Base-by-base conservation (phyloP, 2,329 filamentous ascomycete genomes). In the Talaromyces sp. region DNA sequence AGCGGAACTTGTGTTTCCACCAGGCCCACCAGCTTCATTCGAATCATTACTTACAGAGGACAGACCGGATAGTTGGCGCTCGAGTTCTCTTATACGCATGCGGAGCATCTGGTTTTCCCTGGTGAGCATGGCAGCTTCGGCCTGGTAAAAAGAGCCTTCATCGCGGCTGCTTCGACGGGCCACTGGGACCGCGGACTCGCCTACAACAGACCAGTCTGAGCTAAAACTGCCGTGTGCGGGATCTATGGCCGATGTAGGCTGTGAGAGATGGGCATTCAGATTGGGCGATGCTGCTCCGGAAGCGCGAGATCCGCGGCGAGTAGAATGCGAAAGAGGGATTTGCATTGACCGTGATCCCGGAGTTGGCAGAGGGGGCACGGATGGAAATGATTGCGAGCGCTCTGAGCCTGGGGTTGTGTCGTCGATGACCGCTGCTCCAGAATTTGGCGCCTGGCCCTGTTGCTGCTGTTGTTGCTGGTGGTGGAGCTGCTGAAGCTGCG, bases 71-170 rank as follows among this genome's bases (percentile, higher is more conserved):
- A 63, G 58, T n/a, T 63, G 61, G 27, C 61, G 59, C 58, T 63
- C 78, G 63, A 82, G 67, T 62, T 82, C 80, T 40, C 78, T 74
- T 57, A 82, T 80, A 12, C 80, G 71, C 64, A 76, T 72, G 27
- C 76, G 75, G 42, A 82, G 69, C 72, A 82, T 79, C 63, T 79
- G 77, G 59, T 82, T 82, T 62, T 82, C 80, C 47, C 80, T 72
- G 9, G 73, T 74, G 33, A 82, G 66, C 65, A 74, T 80, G 31
- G 76, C 73, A 8, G 78, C 78, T 64, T 82, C 79, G 23, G 79
- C 77, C 65, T 82, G 79, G 63, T 79, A 81, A 64, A 74, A 81
- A 16, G 78, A 73, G 57, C 70, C 73, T 60, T 82, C 80, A 61
- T 82, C 79, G 54, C 78, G 72, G 65, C 78, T 79, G 36, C 76